Percentiles rank a stretch among this genome's conserved stretches.
Conservation (phyloP, 2,329 filamentous ascomycete species). For the Penicillium sp. region DNA sequence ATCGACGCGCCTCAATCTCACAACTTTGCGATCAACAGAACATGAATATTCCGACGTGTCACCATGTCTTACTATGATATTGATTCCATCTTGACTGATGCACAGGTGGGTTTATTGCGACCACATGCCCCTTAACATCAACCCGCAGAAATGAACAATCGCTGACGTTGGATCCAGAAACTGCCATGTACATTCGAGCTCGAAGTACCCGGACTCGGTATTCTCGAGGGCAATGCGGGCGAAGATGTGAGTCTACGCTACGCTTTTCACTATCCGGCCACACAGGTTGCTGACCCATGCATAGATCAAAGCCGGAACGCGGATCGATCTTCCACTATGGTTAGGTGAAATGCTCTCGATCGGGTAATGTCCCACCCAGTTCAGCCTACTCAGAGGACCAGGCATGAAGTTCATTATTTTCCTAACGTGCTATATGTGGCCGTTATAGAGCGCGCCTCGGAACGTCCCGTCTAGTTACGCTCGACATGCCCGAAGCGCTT, state of each 20-base stretch:
- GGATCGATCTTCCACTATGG: constrained; percentile 85
- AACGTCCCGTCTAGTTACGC: constrained; percentile 63
- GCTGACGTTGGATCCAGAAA: constrained; percentile 59
- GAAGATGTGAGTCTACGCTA: constrained; percentile 47
- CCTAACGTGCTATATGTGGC: not conserved
- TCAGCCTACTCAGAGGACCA: not conserved
- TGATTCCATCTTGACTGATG: constrained; percentile 48
- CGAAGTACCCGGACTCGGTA: constrained; percentile 80
- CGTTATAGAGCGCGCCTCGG: constrained; percentile 41
- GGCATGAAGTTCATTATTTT: not conserved
- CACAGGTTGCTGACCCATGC: not conserved
- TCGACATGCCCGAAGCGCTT: constrained; percentile 77
- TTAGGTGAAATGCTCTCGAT: constrained; percentile 79
- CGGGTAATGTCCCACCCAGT: constrained; percentile 36
- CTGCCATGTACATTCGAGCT: constrained; percentile 93
- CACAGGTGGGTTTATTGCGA: constrained; percentile 32
- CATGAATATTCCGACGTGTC: constrained; percentile 8
- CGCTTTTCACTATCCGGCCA: not conserved
- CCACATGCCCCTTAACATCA: not conserved
- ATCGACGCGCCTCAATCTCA: constrained; percentile 10
- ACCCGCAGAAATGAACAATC: not conserved
- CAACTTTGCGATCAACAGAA: constrained; percentile 6
- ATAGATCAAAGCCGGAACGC: constrained; percentile 74
- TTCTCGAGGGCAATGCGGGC: constrained; percentile 78
- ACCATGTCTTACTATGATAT: constrained; percentile 48